These are phyloP conservation scores for Pythium phragmiticola DNA, from an alignment of 352 stramenopile genomes.

Conservation along the genomic window DNA sequence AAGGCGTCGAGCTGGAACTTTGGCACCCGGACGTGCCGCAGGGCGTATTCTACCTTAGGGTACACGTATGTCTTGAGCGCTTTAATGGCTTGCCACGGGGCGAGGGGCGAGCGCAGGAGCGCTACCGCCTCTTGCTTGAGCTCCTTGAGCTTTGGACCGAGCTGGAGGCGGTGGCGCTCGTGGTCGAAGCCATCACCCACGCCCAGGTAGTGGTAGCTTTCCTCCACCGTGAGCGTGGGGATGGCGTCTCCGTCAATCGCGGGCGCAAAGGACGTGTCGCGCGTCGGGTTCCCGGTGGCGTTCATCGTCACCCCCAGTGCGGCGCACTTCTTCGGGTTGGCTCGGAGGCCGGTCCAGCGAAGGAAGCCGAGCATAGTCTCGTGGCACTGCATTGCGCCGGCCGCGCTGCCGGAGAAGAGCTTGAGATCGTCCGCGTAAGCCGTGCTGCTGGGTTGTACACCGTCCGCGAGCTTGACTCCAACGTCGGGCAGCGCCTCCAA, in stretches of 20 bases:
- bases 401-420: too few relatives aligned
- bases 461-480: too few relatives aligned
- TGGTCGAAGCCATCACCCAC: constrained; percentile 21
- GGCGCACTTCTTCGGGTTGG: too few relatives aligned
- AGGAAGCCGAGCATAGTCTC: too few relatives aligned
- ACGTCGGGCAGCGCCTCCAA: too few relatives aligned
- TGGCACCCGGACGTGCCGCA: neutral
- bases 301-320: too few relatives aligned
- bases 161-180: constrained; percentile 7
- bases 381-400: too few relatives aligned
- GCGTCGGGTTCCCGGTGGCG: too few relatives aligned
- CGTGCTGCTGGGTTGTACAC: too few relatives aligned
- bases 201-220: constrained; percentile 22
- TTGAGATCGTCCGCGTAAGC: too few relatives aligned
- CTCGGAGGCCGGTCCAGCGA: too few relatives aligned
- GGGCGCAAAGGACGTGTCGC: accelerated
- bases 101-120: constrained; percentile 2
- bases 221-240: neutral
- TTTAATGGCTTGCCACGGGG: constrained; percentile 17
- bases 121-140: constrained; percentile 66
- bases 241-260: too few relatives aligned
- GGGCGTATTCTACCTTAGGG: constrained; percentile 9
- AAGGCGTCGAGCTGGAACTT: neutral
- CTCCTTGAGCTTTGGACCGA: constrained; percentile 93
- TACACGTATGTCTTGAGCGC: constrained; percentile 16